phyloP scores from a whole-genome alignment of 1,139 yeast genomes.

The Taphrina confusa region DNA sequence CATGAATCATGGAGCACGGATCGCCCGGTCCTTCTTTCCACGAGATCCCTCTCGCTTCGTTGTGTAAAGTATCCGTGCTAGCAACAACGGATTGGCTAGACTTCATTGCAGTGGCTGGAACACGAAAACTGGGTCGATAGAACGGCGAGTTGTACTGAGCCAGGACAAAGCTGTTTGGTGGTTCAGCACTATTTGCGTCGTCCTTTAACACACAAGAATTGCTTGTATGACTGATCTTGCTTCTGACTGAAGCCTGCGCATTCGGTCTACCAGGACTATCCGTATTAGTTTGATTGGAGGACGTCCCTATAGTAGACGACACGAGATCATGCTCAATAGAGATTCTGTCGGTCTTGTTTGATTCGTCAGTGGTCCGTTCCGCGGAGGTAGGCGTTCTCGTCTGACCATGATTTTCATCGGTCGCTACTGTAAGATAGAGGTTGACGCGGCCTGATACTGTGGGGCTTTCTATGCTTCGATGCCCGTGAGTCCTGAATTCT shows the following conservation, averaged over 20 bases:
- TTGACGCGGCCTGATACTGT: not conserved
- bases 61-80: no score
- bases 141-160: conserved; percentile 3
- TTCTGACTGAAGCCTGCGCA: no score
- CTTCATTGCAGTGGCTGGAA: no score
- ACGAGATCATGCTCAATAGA: conserved; percentile 9
- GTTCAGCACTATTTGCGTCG: not conserved
- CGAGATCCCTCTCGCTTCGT: no score
- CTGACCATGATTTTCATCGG: conserved; percentile 3
- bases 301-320: not conserved
- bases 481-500: no score
- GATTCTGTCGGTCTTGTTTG: not conserved
- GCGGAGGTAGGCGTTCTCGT: conserved; percentile 6
- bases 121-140: conserved; percentile 4
- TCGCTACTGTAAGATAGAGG: not conserved
- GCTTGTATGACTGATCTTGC: not conserved
- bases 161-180: not conserved
- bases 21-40: no score
- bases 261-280: no score
- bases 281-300: no score
- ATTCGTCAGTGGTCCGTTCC: not conserved
- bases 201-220: not conserved
- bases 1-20: no score
- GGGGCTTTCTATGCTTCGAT: no score
- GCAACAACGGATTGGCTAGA: no score